These are phyloP conservation scores for Fragilaria crotonensis DNA, from an alignment of 108 stramenopile species.

Conservation along the genomic window DNA sequence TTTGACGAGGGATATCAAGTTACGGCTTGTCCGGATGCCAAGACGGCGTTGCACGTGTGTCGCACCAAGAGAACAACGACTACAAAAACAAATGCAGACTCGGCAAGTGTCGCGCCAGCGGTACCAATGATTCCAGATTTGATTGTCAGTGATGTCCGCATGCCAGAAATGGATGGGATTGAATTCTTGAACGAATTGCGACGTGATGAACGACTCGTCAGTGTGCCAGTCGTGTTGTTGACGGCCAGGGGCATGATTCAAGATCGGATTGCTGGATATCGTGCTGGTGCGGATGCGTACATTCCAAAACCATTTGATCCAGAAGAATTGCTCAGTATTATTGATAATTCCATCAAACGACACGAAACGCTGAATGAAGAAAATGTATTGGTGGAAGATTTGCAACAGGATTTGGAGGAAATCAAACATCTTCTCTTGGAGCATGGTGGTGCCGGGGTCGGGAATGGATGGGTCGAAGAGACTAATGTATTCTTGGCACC, in stretches of 20 bases:
- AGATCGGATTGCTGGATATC: conserved; percentile 73
- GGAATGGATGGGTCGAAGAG: conserved; percentile 32
- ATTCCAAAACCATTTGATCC: conserved; percentile 84
- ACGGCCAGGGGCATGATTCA: conserved; percentile 65
- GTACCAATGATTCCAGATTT: background rate
- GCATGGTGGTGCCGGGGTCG: conserved; percentile 29
- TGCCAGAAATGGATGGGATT: conserved; percentile 59
- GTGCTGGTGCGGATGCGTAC: conserved; percentile 80
- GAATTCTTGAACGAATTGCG: conserved; percentile 57
- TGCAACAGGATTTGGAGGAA: conserved; percentile 49
- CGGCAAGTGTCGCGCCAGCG: too few relatives aligned
- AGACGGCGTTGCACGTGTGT: conserved; percentile 39
- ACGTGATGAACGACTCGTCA: conserved; percentile 25
- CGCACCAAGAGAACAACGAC: conserved; percentile 14
- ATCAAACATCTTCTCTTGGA: conserved; percentile 54
- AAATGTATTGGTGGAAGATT: conserved; percentile 24
- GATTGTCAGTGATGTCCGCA: conserved; percentile 7
- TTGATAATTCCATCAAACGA: conserved; percentile 49
- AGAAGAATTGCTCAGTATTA: conserved; percentile 67
- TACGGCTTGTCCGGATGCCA: conserved; percentile 58
- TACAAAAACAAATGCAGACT: too few relatives aligned
- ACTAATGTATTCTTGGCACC: conserved; percentile 37
- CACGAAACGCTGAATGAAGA: conserved; percentile 19
- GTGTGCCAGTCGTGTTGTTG: conserved; percentile 67
- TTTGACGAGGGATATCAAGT: conserved; percentile 65